Evolutionary conservation across 202 grass and related monocot genomes (phyloP).

Genomic region (Panicum virgatum): DNA sequence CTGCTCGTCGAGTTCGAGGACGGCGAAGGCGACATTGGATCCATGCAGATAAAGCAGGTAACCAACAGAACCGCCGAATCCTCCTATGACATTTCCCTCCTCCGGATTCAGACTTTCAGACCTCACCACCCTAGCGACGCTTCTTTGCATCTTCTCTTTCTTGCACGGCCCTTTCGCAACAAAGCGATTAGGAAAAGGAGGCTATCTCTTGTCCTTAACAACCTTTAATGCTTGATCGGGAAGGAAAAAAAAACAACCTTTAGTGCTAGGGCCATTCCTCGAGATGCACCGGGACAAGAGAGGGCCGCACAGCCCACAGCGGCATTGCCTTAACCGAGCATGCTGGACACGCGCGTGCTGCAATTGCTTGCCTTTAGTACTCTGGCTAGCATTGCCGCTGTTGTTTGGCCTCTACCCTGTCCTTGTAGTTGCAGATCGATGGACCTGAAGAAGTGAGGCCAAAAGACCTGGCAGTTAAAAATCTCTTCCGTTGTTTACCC

Average conservation of each 20-base stretch:
- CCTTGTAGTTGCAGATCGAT: neutral
- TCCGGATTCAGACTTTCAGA: neutral
- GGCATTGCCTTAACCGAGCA: neutral
- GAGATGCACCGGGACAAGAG: neutral
- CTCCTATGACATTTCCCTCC: neutral
- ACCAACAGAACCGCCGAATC: neutral
- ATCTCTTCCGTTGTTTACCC: neutral
- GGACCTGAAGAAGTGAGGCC: neutral
- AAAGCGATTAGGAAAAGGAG: neutral
- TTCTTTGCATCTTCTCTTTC: neutral
- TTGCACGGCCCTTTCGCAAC: neutral
- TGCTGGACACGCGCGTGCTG: slow-evolving; percentile 27
- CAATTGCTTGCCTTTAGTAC: slow-evolving; percentile 21
- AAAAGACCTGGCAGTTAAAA: neutral
- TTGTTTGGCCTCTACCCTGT: neutral
- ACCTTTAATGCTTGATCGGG: neutral
- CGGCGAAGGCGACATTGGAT: slow-evolving; percentile 89
- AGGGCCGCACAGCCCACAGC: slow-evolving; percentile 7
- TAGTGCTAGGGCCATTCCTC: neutral
- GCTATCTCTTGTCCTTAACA: neutral
- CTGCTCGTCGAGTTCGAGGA: slow-evolving; percentile 93
- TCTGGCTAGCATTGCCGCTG: neutral
- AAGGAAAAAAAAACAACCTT: neutral
- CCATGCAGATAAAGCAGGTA: slow-evolving; percentile 98
- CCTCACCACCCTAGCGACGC: neutral